Evolutionary conservation across 1,284 basidiomycete genomes (phyloP).

Genomic region (Marasmius oreades): DNA sequence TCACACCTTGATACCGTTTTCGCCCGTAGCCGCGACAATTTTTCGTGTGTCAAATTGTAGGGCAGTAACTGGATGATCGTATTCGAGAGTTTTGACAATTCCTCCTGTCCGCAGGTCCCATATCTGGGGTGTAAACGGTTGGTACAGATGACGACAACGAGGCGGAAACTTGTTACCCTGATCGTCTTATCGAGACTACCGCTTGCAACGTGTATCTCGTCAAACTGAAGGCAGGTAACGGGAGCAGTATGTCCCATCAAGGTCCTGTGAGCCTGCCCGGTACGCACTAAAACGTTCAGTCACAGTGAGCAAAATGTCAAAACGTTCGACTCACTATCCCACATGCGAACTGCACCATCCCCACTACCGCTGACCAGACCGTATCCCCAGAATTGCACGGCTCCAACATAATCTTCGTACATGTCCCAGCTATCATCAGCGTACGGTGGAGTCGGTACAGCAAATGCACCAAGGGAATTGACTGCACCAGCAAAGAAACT

Average conservation of each 20-base stretch:
- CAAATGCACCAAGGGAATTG: constrained; percentile 65
- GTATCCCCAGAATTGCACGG: constrained; percentile 98
- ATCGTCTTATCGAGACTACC: constrained; percentile 95
- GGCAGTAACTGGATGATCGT: constrained; percentile 87
- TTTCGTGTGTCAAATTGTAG: constrained; percentile 96
- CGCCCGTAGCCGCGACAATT: constrained; percentile 90
- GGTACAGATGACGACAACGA: constrained; percentile 7
- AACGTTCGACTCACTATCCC: constrained; percentile 79
- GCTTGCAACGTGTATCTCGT: constrained; percentile 90
- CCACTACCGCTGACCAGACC: constrained; percentile 95
- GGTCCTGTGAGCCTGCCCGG: constrained; percentile 94
- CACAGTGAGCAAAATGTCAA: constrained; percentile 5
- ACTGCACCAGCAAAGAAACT: constrained; percentile 52
- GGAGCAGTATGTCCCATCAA: constrained; percentile 92
- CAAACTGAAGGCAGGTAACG: constrained; percentile 94
- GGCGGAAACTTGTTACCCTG: constrained; percentile 49
- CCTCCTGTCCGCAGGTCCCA: constrained; percentile 96
- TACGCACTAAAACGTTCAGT: constrained; percentile 70
- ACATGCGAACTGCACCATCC: constrained; percentile 97
- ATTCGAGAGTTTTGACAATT: constrained; percentile 86
- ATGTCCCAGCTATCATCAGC: constrained; percentile 92
- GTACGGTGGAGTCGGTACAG: constrained; percentile 82
- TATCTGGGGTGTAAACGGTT: constrained; percentile 47
- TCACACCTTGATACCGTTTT: constrained; percentile 86
- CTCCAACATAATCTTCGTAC: constrained; percentile 97